These are phyloP conservation scores for Diplocarpon rosae DNA, from an alignment of 2,329 filamentous ascomycete genomes.

Conservation along the genomic window DNA sequence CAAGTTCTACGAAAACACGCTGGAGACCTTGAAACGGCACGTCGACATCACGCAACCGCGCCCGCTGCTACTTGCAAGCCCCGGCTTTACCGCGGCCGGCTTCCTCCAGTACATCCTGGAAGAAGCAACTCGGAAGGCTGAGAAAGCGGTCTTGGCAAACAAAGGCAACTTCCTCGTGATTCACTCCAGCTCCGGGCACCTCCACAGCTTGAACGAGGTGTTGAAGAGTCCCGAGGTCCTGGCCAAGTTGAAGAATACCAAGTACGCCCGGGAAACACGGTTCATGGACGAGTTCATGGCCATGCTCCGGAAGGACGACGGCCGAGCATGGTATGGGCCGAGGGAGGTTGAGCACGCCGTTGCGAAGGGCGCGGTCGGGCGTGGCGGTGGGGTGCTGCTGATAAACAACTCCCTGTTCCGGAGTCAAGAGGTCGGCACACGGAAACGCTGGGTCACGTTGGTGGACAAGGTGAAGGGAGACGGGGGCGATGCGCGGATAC, in stretches of 20 bases:
- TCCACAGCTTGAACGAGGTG: conserved; percentile 81
- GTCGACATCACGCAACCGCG: conserved; percentile 62
- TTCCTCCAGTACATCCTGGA: conserved; percentile 70
- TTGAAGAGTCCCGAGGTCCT: conserved; percentile 72
- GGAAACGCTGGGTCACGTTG: conserved; percentile 71
- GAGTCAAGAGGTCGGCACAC: conserved; percentile 63
- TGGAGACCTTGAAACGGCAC: conserved; percentile 65
- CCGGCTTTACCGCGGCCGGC: conserved; percentile 73
- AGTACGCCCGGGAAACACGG: conserved; percentile 73
- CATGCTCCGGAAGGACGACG: conserved; percentile 71
- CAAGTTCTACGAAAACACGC: conserved; percentile 67
- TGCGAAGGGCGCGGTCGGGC: conserved; percentile 76
- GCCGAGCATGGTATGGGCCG: conserved; percentile 82
- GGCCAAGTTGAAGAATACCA: conserved; percentile 70
- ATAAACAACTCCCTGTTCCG: conserved; percentile 84
- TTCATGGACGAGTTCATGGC: conserved; percentile 78
- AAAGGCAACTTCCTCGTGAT: conserved; percentile 59
- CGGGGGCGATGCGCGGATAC: conserved; percentile 77
- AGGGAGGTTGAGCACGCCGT: conserved; percentile 74
- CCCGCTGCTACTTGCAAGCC: conserved; percentile 75
- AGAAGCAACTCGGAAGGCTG: conserved; percentile 43
- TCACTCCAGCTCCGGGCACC: conserved; percentile 73
- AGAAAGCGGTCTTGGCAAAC: conserved; percentile 58
- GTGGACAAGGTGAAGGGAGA: conserved; percentile 82
- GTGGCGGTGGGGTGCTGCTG: conserved; percentile 73